Conservation (phyloP, 139 green algal genomes). For the Chlorella sp. region DNA sequence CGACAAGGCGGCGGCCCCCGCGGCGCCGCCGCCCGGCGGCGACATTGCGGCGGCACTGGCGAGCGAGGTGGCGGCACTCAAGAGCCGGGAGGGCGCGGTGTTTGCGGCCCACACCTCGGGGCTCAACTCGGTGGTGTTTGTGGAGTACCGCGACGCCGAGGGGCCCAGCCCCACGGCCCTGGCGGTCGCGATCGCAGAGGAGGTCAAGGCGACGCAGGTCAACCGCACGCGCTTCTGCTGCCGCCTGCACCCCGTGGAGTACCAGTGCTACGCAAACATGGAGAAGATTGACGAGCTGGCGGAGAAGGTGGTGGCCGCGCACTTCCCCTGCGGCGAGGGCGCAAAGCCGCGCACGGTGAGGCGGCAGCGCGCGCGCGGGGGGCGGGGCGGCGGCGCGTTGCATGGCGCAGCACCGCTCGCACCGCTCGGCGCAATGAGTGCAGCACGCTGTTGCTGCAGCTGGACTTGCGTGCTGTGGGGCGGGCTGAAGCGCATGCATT, state of each 20-base stretch:
- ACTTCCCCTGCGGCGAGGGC: slow-evolving; percentile 36
- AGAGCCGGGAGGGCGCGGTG: slow-evolving; percentile 8
- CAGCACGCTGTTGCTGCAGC: too few relatives aligned
- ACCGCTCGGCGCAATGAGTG: not conserved
- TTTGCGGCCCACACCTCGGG: slow-evolving; percentile 38
- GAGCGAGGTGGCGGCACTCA: slow-evolving; percentile 51
- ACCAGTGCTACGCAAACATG: slow-evolving; percentile 40
- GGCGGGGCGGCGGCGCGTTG: too few relatives aligned
- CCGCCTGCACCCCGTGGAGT: slow-evolving; percentile 53
- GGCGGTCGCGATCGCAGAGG: slow-evolving; percentile 7
- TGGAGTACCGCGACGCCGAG: slow-evolving; percentile 31
- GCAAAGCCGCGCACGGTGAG: slow-evolving; percentile 7
- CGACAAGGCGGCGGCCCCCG: not conserved
- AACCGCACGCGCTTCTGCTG: slow-evolving; percentile 42
- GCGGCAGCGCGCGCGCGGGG: not conserved
- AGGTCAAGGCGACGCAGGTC: slow-evolving; percentile 22
- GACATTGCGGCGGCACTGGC: slow-evolving; percentile 46
- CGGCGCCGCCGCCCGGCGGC: not conserved
- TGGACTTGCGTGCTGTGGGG: too few relatives aligned
- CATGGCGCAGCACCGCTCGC: too few relatives aligned
- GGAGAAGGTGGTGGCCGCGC: slow-evolving; percentile 17
- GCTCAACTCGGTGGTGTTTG: slow-evolving; percentile 31
- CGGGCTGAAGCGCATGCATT: too few relatives aligned
- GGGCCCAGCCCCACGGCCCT: slow-evolving; percentile 37
- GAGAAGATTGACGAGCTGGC: slow-evolving; percentile 44